These are phyloP conservation scores for Maudiozyma humilis DNA, from an alignment of 1,139 yeast species.

Conservation along the genomic window DNA sequence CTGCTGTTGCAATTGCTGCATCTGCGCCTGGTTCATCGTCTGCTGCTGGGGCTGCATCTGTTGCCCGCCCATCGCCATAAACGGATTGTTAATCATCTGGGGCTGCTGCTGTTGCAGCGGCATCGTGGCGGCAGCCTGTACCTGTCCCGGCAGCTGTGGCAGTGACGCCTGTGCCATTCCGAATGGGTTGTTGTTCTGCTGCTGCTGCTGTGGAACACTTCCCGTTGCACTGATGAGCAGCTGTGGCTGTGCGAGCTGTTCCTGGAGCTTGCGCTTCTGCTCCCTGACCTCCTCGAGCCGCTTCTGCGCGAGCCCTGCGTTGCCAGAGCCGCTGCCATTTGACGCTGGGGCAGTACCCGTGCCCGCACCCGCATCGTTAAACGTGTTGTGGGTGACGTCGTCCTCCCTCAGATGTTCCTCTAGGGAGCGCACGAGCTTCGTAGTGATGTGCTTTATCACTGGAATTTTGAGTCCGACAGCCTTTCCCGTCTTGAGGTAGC, in stretches of 20 bases:
- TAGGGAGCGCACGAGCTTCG: slow-evolving; percentile 77
- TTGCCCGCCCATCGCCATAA: too few species aligned
- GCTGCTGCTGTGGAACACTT: too few species aligned
- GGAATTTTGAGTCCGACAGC: slow-evolving; percentile 90
- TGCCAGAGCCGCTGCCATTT: too few species aligned
- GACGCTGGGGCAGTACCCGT: too few species aligned
- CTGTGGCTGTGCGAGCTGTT: slow-evolving; percentile 26
- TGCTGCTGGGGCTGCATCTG: neutral
- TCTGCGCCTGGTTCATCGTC: neutral
- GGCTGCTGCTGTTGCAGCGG: slow-evolving; percentile 2
- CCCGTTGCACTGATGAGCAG: slow-evolving; percentile 19
- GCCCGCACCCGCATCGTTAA: too few species aligned
- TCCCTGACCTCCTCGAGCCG: slow-evolving; percentile 27
- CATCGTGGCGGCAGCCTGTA: neutral
- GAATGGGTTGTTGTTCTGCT: slow-evolving; percentile 10
- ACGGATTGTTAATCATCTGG: too few species aligned
- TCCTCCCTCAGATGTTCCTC: slow-evolving; percentile 62
- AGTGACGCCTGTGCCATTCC: neutral
- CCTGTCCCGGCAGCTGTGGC: neutral
- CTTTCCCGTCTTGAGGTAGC: slow-evolving; percentile 80
- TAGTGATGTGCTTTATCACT: slow-evolving; percentile 96
- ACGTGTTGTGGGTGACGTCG: slow-evolving; percentile 45
- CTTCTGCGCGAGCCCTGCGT: slow-evolving; percentile 26
- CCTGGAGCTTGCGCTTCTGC: slow-evolving; percentile 25
- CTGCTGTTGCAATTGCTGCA: neutral